Percentiles rank a stretch among this genome's conserved stretches.
Evolutionary conservation across 2,329 filamentous ascomycete genomes (phyloP).

Genomic region (Talaromyces marneffei): DNA sequence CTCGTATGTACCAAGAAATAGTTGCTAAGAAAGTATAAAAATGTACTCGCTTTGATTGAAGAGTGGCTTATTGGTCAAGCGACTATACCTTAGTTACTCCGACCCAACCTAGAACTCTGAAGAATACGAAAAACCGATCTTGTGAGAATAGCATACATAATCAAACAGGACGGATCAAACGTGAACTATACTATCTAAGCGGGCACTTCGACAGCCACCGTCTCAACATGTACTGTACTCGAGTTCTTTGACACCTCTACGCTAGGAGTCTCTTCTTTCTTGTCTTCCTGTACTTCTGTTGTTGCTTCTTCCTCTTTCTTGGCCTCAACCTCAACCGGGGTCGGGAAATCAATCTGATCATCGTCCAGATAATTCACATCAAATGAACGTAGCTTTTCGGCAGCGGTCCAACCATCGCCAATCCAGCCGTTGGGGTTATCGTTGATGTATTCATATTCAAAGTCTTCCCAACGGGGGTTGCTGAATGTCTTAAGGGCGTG

Average conservation of each 20-base stretch:
- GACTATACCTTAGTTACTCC: not conserved
- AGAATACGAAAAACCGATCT: not conserved
- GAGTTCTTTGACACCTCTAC: not conserved
- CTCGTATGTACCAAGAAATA: not conserved
- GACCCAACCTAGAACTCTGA: not conserved
- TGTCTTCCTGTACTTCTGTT: not conserved
- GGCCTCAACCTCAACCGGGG: constrained; percentile 1
- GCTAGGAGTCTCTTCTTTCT: no score
- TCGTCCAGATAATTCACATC: constrained; percentile 33
- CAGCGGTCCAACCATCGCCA: constrained; percentile 18
- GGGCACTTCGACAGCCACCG: not conserved
- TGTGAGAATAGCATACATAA: not conserved
- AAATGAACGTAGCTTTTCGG: constrained; percentile 24
- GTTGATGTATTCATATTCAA: constrained; percentile 19
- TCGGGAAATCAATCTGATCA: constrained; percentile 31
- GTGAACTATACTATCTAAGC: not conserved
- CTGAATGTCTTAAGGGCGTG: constrained; percentile 17
- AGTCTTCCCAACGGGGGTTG: constrained; percentile 18
- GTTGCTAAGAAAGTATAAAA: not conserved
- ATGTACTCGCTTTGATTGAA: not conserved
- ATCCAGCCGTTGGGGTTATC: constrained; percentile 18
- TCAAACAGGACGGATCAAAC: not conserved
- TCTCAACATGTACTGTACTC: not conserved
- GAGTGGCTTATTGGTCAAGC: not conserved
- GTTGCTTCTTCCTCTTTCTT: not conserved